Percentiles rank a stretch among this genome's conserved stretches.
Conservation (phyloP, 345 rosid genomes). For the Melaleuca quinquenervia region DNA sequence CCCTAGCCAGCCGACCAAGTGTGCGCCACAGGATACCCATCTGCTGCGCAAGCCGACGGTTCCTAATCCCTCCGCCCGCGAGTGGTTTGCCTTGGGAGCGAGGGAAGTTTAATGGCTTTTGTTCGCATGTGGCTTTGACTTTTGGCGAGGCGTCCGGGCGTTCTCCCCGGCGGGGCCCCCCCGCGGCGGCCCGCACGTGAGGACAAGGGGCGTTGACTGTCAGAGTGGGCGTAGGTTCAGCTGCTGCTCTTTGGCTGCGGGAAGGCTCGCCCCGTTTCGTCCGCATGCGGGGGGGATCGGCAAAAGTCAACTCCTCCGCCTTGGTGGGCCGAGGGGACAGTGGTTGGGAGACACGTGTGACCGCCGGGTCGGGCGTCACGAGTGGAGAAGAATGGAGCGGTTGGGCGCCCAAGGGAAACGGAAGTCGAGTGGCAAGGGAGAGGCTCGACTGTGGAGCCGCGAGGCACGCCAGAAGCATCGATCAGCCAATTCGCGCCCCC, state of each 20-base stretch:
- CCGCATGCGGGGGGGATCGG: background rate
- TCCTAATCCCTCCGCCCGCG: background rate
- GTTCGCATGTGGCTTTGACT: slow-evolving; percentile 49
- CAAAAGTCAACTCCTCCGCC: slow-evolving; percentile 35
- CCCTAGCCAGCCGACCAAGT: background rate
- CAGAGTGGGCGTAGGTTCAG: slow-evolving; percentile 51
- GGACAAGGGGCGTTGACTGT: slow-evolving; percentile 36
- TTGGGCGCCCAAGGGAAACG: background rate
- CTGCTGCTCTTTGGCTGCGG: background rate
- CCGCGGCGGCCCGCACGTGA: background rate
- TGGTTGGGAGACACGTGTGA: slow-evolving; percentile 9
- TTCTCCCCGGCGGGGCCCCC: background rate
- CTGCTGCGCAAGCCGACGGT: background rate
- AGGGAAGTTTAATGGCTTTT: slow-evolving; percentile 15
- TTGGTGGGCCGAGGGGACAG: slow-evolving; percentile 6
- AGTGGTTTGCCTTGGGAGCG: background rate
- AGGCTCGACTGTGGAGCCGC: background rate
- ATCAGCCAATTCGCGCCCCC: background rate
- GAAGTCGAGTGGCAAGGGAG: background rate
- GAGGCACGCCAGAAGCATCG: background rate
- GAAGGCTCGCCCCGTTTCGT: background rate
- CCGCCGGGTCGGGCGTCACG: background rate
- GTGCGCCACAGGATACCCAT: background rate
- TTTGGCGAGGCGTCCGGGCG: slow-evolving; percentile 3
- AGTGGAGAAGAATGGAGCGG: background rate